phyloP scores from a whole-genome alignment of 495 filamentous ascomycete genomes.

The Xylaria grammica region DNA sequence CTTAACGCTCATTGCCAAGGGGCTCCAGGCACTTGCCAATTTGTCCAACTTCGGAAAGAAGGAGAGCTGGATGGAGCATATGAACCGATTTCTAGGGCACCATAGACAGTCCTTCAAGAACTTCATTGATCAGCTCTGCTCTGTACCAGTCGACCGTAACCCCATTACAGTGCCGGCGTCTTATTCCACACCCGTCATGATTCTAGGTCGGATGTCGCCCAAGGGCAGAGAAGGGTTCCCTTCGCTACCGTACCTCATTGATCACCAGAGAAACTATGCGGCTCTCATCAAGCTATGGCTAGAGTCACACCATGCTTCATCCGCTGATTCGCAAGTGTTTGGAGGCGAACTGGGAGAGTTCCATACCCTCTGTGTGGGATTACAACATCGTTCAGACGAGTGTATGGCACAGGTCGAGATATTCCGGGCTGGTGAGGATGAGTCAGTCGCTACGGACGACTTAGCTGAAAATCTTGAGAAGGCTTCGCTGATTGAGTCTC shows the following conservation, averaged over 20 bases:
- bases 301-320: conserved; percentile 57
- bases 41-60: conserved; percentile 93
- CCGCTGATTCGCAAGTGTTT: conserved; percentile 50
- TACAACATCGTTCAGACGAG: conserved; percentile 74
- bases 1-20: conserved; percentile 91
- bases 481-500: conserved; percentile 54
- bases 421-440: conserved; percentile 59
- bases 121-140: conserved; percentile 86
- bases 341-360: conserved; percentile 72
- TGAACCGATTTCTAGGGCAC: conserved; percentile 79
- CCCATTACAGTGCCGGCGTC: conserved; percentile 74
- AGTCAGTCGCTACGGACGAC: conserved; percentile 67
- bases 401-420: conserved; percentile 62
- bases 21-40: conserved; percentile 93
- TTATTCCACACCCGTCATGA: conserved; percentile 91
- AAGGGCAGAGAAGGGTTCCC: conserved; percentile 92
- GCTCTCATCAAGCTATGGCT: conserved; percentile 90
- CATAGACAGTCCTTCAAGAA: conserved; percentile 77
- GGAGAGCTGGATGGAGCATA: conserved; percentile 98
- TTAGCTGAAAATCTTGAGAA: conserved; percentile 80
- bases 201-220: conserved; percentile 80
- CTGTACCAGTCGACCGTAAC: conserved; percentile 72
- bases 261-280: conserved; percentile 86
- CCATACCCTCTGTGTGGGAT: conserved; percentile 71
- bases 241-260: conserved; percentile 91